Conservation (phyloP, 2,329 filamentous ascomycete genomes). For the Trichoderma sp. region DNA sequence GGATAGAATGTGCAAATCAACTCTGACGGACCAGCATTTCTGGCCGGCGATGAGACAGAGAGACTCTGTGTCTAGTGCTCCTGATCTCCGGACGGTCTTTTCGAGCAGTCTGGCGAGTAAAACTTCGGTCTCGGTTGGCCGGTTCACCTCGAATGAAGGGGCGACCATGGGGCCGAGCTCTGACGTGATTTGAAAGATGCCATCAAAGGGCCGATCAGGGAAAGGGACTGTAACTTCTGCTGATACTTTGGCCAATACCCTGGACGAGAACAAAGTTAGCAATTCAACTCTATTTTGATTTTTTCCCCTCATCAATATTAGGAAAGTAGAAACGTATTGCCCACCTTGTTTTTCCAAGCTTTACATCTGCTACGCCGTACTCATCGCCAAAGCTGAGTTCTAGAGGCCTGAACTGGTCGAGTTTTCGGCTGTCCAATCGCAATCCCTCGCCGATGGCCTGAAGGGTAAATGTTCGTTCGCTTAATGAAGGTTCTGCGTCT, state of each 20-base stretch:
- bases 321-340: slow-evolving; percentile 25
- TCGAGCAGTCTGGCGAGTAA: slow-evolving; percentile 87
- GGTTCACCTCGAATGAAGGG: slow-evolving; percentile 84
- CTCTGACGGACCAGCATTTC: slow-evolving; percentile 90
- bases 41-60: slow-evolving; percentile 88
- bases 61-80: slow-evolving; percentile 92
- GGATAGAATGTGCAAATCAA: slow-evolving; percentile 87
- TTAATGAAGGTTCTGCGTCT: slow-evolving; percentile 86
- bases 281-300: not conserved
- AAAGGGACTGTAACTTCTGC: slow-evolving; percentile 86
- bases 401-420: slow-evolving; percentile 79
- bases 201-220: slow-evolving; percentile 89
- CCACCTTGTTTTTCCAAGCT: slow-evolving; percentile 87
- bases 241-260: slow-evolving; percentile 82
- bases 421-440: slow-evolving; percentile 79
- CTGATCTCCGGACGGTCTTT: slow-evolving; percentile 89
- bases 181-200: slow-evolving; percentile 88
- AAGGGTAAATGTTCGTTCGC: slow-evolving; percentile 84
- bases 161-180: slow-evolving; percentile 93
- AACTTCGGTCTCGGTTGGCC: slow-evolving; percentile 81
- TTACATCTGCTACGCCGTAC: slow-evolving; percentile 85
- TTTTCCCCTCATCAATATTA: not conserved
- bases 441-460: slow-evolving; percentile 80
- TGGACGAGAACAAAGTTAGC: slow-evolving; percentile 42
- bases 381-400: slow-evolving; percentile 85